Conservation (phyloP, 345 rosid genomes). For the Raphanus sativus region DNA sequence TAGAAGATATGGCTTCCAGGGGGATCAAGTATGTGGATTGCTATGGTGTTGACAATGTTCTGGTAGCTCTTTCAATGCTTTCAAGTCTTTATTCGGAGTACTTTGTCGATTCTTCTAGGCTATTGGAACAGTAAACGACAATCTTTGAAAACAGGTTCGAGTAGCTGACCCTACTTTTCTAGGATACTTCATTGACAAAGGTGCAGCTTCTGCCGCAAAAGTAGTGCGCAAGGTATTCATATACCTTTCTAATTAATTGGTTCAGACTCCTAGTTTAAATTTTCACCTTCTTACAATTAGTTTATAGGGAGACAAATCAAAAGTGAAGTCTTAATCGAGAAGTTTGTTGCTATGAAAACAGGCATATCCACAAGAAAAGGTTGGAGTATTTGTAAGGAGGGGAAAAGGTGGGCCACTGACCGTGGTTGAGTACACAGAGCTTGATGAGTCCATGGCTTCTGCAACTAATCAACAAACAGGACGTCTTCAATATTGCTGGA, state of each 20-base stretch:
- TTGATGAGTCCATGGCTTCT: slow-evolving; percentile 81
- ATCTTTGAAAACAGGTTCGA: slow-evolving; percentile 72
- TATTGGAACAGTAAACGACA: slow-evolving; percentile 8
- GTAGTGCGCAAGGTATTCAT: slow-evolving; percentile 85
- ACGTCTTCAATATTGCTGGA: slow-evolving; percentile 97
- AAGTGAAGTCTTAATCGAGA: not conserved
- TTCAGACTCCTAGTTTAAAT: not conserved
- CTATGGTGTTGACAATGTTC: slow-evolving; percentile 95
- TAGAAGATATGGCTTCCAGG: slow-evolving; percentile 86
- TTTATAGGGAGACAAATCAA: not conserved
- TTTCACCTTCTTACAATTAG: not conserved
- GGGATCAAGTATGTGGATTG: slow-evolving; percentile 92
- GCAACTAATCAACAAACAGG: slow-evolving; percentile 89
- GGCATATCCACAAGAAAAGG: slow-evolving; percentile 98
- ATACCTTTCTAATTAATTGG: not conserved
- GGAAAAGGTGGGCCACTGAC: slow-evolving; percentile 98
- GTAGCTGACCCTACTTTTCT: slow-evolving; percentile 97
- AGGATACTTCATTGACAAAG: slow-evolving; percentile 94
- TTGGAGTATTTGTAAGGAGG: slow-evolving; percentile 95
- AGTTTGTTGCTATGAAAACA: slow-evolving; percentile 35
- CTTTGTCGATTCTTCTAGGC: not conserved
- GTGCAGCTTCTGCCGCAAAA: slow-evolving; percentile 92
- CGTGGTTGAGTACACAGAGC: slow-evolving; percentile 95
- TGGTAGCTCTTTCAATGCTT: slow-evolving; percentile 51
- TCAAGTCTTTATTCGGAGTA: not conserved